Conservation (phyloP, 139 green algal genomes). For the Haematococcus lacustris region DNA sequence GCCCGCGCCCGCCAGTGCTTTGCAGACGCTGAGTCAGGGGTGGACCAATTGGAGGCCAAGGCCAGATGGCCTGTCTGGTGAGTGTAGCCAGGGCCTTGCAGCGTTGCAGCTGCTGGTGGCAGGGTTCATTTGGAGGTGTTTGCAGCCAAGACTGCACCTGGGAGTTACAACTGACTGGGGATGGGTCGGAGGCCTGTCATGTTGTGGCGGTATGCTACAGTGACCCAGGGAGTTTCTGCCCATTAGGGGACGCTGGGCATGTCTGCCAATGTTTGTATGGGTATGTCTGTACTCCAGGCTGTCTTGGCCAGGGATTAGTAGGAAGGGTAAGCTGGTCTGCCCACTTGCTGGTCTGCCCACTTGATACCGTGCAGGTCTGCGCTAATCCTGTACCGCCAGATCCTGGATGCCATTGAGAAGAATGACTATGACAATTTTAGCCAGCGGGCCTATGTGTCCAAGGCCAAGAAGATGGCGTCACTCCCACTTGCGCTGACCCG, state of each 20-base stretch:
- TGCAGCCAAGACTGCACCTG: neutral
- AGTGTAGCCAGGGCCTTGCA: conserved; percentile 2
- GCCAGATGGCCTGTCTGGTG: conserved; percentile 95
- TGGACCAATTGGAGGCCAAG: conserved; percentile 73
- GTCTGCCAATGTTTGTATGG: neutral
- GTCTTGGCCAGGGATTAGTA: neutral
- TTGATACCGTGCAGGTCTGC: conserved; percentile 67
- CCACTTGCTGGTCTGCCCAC: too few relatives aligned
- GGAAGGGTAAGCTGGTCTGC: too few relatives aligned
- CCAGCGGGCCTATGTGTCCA: conserved; percentile 88
- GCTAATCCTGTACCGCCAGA: conserved; percentile 91
- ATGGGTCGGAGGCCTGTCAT: too few relatives aligned
- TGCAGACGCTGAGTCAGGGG: conserved; percentile 67
- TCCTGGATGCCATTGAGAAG: conserved; percentile 91
- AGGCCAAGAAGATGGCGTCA: conserved; percentile 73
- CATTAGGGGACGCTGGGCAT: too few relatives aligned
- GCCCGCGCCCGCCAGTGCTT: conserved; percentile 79
- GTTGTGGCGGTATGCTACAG: too few relatives aligned
- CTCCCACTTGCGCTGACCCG: conserved; percentile 51
- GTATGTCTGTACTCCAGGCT: neutral
- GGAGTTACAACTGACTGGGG: neutral
- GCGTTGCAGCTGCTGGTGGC: neutral
- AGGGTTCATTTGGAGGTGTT: neutral
- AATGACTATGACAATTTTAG: conserved; percentile 99
- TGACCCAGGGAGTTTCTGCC: too few relatives aligned